Evolutionary conservation across 108 stramenopile genomes (phyloP).

Genomic region (Nitzschia palea): DNA sequence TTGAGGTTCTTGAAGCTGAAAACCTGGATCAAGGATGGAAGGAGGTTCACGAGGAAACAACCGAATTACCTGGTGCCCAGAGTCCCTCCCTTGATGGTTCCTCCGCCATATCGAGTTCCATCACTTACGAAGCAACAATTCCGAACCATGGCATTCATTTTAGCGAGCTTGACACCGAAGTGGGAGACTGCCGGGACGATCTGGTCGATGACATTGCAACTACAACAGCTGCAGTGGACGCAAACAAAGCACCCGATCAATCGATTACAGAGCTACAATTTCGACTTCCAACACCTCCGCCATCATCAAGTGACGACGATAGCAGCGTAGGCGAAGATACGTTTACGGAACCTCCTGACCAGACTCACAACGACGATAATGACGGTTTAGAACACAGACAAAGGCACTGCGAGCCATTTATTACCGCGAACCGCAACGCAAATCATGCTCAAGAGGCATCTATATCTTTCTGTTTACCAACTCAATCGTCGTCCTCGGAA

Average conservation of each 20-base stretch:
- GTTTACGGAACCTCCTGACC: not conserved
- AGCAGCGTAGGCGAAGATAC: conserved; percentile 11
- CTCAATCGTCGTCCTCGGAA: conserved; percentile 44
- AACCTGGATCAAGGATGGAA: no score
- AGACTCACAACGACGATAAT: not conserved
- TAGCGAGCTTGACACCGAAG: no score
- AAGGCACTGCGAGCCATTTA: no score
- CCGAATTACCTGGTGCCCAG: no score
- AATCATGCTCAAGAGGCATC: not conserved
- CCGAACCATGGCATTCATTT: no score
- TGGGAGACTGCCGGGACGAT: not conserved
- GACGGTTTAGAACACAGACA: no score
- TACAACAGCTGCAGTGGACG: not conserved
- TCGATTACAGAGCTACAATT: not conserved
- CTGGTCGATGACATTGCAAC: not conserved
- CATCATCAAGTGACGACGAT: conserved; percentile 36
- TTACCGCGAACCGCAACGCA: not conserved
- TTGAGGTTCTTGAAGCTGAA: no score
- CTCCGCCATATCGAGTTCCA: no score
- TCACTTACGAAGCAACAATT: no score
- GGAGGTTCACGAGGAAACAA: no score
- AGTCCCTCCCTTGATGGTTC: no score
- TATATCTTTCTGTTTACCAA: conserved; percentile 30
- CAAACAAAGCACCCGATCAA: not conserved
- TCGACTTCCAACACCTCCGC: conserved; percentile 40